phyloP scores from a whole-genome alignment of 371 early-diverging fungal genomes.

The Mortierella sp. region DNA sequence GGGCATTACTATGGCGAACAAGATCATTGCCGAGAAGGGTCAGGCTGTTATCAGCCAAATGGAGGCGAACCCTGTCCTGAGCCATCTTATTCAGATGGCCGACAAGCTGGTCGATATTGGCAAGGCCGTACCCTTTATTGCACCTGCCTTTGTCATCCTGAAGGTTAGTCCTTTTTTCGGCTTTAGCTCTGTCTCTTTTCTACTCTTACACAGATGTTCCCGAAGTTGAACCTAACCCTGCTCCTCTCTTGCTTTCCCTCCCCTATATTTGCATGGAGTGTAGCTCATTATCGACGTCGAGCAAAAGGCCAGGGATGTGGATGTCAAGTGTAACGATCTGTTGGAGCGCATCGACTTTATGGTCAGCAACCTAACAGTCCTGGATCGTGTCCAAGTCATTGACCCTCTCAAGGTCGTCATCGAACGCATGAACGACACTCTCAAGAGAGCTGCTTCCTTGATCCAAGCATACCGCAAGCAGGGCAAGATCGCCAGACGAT shows the following conservation, averaged over 20 bases:
- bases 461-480: slow-evolving; percentile 65
- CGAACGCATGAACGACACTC: slow-evolving; percentile 50
- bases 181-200: background rate
- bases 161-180: slow-evolving; percentile 30
- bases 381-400: slow-evolving; percentile 52
- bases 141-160: slow-evolving; percentile 62
- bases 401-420: slow-evolving; percentile 56
- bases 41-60: slow-evolving; percentile 15
- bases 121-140: slow-evolving; percentile 62
- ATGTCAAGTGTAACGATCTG: slow-evolving; percentile 62
- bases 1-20: slow-evolving; percentile 26
- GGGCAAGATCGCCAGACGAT: slow-evolving; percentile 61
- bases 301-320: slow-evolving; percentile 61
- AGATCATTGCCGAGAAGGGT: slow-evolving; percentile 16
- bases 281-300: slow-evolving; percentile 65
- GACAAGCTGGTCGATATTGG: slow-evolving; percentile 62
- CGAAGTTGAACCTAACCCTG: background rate
- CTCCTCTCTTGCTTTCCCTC: background rate
- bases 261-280: background rate
- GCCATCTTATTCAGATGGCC: slow-evolving; percentile 51
- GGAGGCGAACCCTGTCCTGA: slow-evolving; percentile 42
- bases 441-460: slow-evolving; percentile 60
- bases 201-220: background rate
- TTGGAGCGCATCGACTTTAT: slow-evolving; percentile 67
- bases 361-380: slow-evolving; percentile 60